These are phyloP conservation scores for Ganoderma leucocontextum DNA, from an alignment of 1,284 basidiomycete species.

Conservation along the genomic window DNA sequence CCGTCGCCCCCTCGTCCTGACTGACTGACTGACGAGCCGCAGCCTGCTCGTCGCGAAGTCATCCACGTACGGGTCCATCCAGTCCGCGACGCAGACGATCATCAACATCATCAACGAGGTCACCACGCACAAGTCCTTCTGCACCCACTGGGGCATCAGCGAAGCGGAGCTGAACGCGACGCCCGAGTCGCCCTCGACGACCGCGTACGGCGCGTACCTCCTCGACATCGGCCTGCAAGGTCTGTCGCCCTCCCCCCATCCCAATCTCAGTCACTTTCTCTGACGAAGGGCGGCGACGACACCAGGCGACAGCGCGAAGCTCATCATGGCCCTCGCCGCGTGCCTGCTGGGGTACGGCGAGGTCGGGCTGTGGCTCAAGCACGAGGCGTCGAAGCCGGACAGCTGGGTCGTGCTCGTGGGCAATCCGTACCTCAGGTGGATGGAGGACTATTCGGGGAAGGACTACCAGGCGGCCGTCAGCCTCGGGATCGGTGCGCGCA, in stretches of 20 bases:
- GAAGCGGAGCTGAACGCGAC: constrained; percentile 66
- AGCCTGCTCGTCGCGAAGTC: constrained; percentile 86
- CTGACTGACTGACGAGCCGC: not conserved
- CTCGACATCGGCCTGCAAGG: constrained; percentile 81
- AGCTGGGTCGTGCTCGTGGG: constrained; percentile 66
- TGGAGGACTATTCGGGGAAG: constrained; percentile 81
- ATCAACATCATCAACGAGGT: constrained; percentile 75
- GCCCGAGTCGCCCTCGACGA: constrained; percentile 75
- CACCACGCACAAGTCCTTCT: constrained; percentile 77
- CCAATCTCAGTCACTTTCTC: not conserved
- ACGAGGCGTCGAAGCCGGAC: constrained; percentile 55
- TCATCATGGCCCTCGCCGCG: constrained; percentile 84
- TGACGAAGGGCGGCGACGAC: not conserved
- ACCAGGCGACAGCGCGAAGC: constrained; percentile 74
- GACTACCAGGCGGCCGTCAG: constrained; percentile 78
- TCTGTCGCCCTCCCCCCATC: constrained; percentile 30
- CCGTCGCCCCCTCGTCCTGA: not conserved
- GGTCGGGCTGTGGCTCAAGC: constrained; percentile 84
- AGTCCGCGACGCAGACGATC: constrained; percentile 72
- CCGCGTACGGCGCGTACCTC: constrained; percentile 88
- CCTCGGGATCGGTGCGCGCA: constrained; percentile 69
- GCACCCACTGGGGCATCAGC: constrained; percentile 73
- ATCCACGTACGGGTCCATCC: constrained; percentile 69
- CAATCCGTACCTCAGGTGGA: constrained; percentile 85
- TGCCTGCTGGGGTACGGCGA: constrained; percentile 96